phyloP scores from a whole-genome alignment of 1,284 basidiomycete genomes.

The Cystobasidium sp. region DNA sequence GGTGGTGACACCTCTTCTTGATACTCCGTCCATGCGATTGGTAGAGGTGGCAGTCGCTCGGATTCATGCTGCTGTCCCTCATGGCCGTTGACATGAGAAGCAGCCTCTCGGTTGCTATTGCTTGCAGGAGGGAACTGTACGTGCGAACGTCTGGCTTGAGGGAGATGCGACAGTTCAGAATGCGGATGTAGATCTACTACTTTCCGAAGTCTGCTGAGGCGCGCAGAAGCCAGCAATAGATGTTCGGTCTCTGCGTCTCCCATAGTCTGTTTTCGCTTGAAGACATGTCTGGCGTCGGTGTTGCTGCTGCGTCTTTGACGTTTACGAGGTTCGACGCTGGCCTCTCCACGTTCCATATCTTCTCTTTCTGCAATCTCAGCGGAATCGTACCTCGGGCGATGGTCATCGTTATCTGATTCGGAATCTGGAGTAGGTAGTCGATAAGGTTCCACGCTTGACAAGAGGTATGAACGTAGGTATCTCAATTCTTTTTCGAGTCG shows the following conservation, averaged over 20 bases:
- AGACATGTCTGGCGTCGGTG: not conserved
- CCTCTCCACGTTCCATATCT: too few species aligned
- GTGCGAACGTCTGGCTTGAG: constrained; percentile 2
- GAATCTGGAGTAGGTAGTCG: not conserved
- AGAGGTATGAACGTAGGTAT: constrained; percentile 41
- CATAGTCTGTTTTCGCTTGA: constrained; percentile 48
- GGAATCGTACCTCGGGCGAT: not conserved
- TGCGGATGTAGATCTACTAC: constrained; percentile 1
- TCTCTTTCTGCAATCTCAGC: too few species aligned
- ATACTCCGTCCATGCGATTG: not conserved
- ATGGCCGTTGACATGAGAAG: too few species aligned
- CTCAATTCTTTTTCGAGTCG: constrained; percentile 44
- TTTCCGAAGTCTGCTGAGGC: constrained; percentile 16
- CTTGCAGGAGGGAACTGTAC: not conserved
- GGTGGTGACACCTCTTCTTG: not conserved
- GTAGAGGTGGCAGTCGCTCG: not conserved
- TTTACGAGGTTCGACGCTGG: constrained; percentile 13
- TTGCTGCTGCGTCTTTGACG: constrained; percentile 7
- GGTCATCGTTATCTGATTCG: not conserved
- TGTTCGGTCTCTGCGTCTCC: constrained; percentile 60
- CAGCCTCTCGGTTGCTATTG: not conserved
- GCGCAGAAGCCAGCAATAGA: constrained; percentile 55
- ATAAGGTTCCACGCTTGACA: constrained; percentile 20
- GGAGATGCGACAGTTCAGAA: constrained; percentile 5
- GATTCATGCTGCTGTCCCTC: too few species aligned